Percentiles rank a stretch among this genome's conserved stretches.
Conservation (phyloP, 768 basidiomycete species). For the Russula compacta region DNA sequence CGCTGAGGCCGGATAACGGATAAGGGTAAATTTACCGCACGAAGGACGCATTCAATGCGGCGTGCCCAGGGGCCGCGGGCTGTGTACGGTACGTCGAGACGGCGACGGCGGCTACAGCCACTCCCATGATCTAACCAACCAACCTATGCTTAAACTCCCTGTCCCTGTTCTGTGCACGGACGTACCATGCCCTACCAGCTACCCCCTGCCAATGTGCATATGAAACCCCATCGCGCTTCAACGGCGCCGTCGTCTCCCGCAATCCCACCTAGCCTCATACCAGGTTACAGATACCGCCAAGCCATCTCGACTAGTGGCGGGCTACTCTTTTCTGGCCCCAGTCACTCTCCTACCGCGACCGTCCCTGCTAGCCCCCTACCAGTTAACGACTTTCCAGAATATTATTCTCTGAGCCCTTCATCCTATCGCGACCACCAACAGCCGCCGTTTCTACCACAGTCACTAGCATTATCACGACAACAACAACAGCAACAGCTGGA, state of each 20-base stretch:
- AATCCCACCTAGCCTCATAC: slow-evolving; percentile 9
- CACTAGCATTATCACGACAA: neutral
- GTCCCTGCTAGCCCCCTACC: neutral
- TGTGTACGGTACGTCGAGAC: neutral
- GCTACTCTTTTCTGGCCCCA: neutral
- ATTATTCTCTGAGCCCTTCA: neutral
- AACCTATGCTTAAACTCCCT: neutral
- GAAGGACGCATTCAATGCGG: neutral
- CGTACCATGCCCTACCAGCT: neutral
- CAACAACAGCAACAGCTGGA: neutral
- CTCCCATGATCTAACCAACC: no score
- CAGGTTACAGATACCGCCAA: neutral
- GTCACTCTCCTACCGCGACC: neutral
- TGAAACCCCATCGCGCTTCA: neutral
- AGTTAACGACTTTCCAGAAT: neutral
- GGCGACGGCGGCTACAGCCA: neutral
- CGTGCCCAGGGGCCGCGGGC: neutral
- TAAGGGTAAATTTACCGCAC: slow-evolving; percentile 2
- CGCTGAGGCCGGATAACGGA: neutral
- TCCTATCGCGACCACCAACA: neutral
- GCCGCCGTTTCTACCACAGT: neutral
- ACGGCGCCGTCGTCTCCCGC: slow-evolving; percentile 1
- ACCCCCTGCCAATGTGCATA: neutral
- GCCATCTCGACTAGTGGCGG: neutral
- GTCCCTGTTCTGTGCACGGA: no score